Conservation (phyloP, 768 basidiomycete genomes). For the Tylopilus balloui region DNA sequence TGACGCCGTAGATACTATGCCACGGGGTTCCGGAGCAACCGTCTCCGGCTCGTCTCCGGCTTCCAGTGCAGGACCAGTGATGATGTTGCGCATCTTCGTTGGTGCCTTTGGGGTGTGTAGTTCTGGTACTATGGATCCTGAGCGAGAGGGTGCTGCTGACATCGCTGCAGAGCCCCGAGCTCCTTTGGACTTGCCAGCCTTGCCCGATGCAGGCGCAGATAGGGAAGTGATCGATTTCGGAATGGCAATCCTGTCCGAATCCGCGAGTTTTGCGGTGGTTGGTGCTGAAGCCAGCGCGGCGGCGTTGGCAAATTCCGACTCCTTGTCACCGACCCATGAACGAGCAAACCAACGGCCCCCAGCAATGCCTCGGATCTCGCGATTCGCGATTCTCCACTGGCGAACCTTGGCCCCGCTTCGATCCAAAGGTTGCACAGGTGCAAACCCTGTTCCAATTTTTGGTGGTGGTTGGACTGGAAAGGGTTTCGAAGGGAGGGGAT, state of each 20-base stretch:
- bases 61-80: conserved; percentile 48
- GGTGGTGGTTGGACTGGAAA: conserved; percentile 77
- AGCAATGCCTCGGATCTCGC: conserved; percentile 78
- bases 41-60: conserved; percentile 47
- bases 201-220: conserved; percentile 43
- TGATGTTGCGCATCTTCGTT: conserved; percentile 65
- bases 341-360: conserved; percentile 79
- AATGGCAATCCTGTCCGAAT: conserved; percentile 25
- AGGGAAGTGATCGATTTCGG: conserved; percentile 43
- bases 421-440: conserved; percentile 63
- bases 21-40: conserved; percentile 16
- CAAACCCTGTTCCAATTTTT: conserved; percentile 72
- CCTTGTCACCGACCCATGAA: conserved; percentile 83
- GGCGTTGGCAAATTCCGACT: conserved; percentile 55
- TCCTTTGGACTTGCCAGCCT: conserved; percentile 40
- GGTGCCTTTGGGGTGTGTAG: conserved; percentile 44
- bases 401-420: conserved; percentile 57
- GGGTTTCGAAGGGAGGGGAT: conserved; percentile 77
- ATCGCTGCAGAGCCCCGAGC: conserved; percentile 35
- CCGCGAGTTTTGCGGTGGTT: conserved; percentile 26
- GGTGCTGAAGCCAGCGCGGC: conserved; percentile 26
- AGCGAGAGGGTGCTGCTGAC: conserved; percentile 54
- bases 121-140: conserved; percentile 51
- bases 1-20: conserved; percentile 15
- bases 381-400: conserved; percentile 68